Evolutionary conservation across 169 alveolate genomes (phyloP), one percentile per base, ranked within the genome.

Genomic region (Cryptosporidium tyzzeri): DNA sequence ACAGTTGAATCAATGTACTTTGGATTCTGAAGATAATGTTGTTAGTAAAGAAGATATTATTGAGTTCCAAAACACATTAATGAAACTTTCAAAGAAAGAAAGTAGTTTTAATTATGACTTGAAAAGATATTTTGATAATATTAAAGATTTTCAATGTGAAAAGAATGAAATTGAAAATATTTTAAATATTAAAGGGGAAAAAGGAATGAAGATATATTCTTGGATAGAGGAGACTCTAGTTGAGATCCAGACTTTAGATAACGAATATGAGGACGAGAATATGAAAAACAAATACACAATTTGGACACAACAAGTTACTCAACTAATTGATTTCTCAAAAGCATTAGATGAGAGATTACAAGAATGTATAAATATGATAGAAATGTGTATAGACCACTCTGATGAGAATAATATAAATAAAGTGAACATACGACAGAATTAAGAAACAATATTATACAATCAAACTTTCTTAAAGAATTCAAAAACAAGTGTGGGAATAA

Each of bases 1-100:
- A 9, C 86, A 73, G 70, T 35, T 73, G 48, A 37, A 53, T 73
- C 86, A 73, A 26, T 73, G 86, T 39, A 7, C 58, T 21, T 41
- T 73, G 53, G 86, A 73, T 48, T 51, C 86, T n/a, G 16, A 29
- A 10, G 70, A 55, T 10, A 41, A 53, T 33, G n/a, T 4, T 12
- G 14, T 73, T 5, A n/a, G 16, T 10, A 73, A 73, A 26, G 55
- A 53, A 59, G 70, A 73, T 10, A 33, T 53, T 18, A 73, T 73
- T 35, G 71, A 51, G 48, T 73, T 73, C 14, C 71, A 73, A 39
- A 73, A 55, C 26, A 29, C 58, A 0, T 16, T 73, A 8, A 37
- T 26, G n/a, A 53, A 53, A 41, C 53, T 51, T 18, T 73, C 55
- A 59, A 29, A 21, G 26, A 53, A 73, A 55, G 26, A 73, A 29